A percentile compares a stretch with the other conserved stretches of the same genome.
phyloP scores from a whole-genome alignment of 495 filamentous ascomycete species.

The Saxophila tyrrhenica region DNA sequence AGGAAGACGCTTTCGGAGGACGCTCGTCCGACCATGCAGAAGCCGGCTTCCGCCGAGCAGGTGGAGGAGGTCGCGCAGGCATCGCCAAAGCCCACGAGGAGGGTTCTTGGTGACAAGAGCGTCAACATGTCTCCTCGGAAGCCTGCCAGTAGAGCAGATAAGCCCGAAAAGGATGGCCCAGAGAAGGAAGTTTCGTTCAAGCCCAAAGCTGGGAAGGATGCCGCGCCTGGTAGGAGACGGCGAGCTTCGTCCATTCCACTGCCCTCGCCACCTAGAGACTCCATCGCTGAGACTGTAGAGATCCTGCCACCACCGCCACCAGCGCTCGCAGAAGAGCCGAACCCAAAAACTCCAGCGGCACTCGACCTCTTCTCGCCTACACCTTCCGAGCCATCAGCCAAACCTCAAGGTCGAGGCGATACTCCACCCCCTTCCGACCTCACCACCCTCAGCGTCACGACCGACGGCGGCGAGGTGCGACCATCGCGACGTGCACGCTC shows the following conservation, averaged over 20 bases:
- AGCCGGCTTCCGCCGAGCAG: not conserved
- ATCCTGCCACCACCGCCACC: slow-evolving; percentile 7
- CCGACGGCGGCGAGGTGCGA: slow-evolving; percentile 15
- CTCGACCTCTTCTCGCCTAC: slow-evolving; percentile 28
- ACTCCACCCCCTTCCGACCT: slow-evolving; percentile 30
- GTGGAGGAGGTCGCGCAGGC: not conserved
- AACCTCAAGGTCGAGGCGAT: slow-evolving; percentile 19
- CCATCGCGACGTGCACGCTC: slow-evolving; percentile 27
- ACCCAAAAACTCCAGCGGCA: slow-evolving; percentile 27
- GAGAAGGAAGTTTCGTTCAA: slow-evolving; percentile 15
- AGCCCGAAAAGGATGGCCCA: slow-evolving; percentile 14
- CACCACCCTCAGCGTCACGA: slow-evolving; percentile 5
- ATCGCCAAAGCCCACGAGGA: slow-evolving; percentile 17
- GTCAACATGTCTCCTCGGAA: slow-evolving; percentile 32
- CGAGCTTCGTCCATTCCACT: slow-evolving; percentile 13
- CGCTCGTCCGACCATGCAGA: not conserved
- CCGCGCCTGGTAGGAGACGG: slow-evolving; percentile 7
- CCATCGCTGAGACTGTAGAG: slow-evolving; percentile 17
- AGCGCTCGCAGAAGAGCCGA: not conserved
- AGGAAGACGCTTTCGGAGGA: slow-evolving; percentile 11
- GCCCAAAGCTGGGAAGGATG: not conserved
- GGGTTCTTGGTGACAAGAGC: slow-evolving; percentile 26
- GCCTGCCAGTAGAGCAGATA: slow-evolving; percentile 7
- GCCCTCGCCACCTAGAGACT: slow-evolving; percentile 9
- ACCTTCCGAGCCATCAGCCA: slow-evolving; percentile 25